These are phyloP conservation scores for Vitrella brassicaformis DNA, from an alignment of 73 alveolate species.

Conservation along the genomic window DNA sequence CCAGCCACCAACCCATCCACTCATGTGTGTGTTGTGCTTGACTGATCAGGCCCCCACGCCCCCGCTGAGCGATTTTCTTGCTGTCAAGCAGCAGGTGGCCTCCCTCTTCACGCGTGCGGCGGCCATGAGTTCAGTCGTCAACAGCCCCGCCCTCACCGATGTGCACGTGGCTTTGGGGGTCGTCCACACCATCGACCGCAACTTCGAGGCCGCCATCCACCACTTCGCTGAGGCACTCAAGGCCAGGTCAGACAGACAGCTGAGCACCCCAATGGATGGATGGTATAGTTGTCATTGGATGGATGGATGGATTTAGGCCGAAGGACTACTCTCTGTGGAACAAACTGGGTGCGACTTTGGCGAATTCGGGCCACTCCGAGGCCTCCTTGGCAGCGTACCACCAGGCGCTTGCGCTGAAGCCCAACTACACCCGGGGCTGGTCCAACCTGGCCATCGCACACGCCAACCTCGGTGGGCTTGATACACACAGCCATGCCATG, in stretches of 20 bases:
- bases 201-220: conserved; percentile 41
- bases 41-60: conserved; percentile 6
- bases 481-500: too few relatives aligned
- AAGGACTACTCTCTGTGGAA: conserved; percentile 73
- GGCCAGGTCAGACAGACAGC: conserved; percentile 44
- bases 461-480: conserved; percentile 41
- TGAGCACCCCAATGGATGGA: conserved; percentile 50
- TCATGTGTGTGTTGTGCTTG: conserved; percentile 15
- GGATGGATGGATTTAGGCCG: conserved; percentile 58
- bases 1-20: conserved; percentile 7
- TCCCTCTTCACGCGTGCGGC: too few relatives aligned
- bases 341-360: conserved; percentile 80
- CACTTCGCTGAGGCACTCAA: conserved; percentile 54
- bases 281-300: too few relatives aligned
- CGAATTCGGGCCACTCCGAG: conserved; percentile 52
- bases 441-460: conserved; percentile 75
- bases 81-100: too few relatives aligned
- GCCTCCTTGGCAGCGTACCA: conserved; percentile 58
- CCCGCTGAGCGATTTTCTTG: too few relatives aligned
- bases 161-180: conserved; percentile 23
- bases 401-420: conserved; percentile 65
- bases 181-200: conserved; percentile 31
- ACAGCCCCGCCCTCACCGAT: conserved; percentile 32
- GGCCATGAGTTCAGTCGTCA: too few relatives aligned
- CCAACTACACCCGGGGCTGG: conserved; percentile 77